Evolutionary conservation across 306 rosid genomes (phyloP), one percentile per base, ranked within the genome.

Genomic region (Cicer arietinum): DNA sequence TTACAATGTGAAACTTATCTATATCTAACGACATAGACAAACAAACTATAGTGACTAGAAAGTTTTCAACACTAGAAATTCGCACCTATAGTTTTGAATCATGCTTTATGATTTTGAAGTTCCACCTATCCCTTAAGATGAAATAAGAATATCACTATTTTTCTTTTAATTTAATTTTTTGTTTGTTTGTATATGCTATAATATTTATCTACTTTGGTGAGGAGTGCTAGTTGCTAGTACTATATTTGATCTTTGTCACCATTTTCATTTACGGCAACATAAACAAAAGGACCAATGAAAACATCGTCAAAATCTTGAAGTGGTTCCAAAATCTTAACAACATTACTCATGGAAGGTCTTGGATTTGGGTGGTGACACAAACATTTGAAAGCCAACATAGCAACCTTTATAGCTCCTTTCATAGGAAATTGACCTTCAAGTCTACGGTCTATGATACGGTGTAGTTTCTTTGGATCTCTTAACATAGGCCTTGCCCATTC

Each of bases 401-500:
- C 89, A 22, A 87, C 86, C 73, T 77, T 88, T 61, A 78, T 86
- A 12, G 94, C 94, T 22, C 85, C 97, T 67, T 80, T 83, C 37
- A 35, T 65, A 1, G 94, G 86, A n/a, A 75, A 91, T 53, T 79
- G 91, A 1, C 91, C 97, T 84, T 89, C 97, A 45, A 91, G 70
- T 70, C 79, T 77, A 1, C 85, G 80, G 78, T 91, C 94, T 72
- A 89, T 82, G 73, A 91, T 37, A 12, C 62, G 43, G 7, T 72
- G 35, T 4, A 91, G 76, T 77, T 81, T 86, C 54, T 76, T 87
- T 0, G 61, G 81, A 71, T 89, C 88, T 79, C 88, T 93, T 66
- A 91, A 57, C 48, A 83, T 51, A 41, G 98, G 96, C 79, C 90
- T 91, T 37, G 90, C 90, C 97, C 97, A 89, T 43, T 88, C 87